Conservation (phyloP, 148 eudicot species). For the Chenopodium album region DNA sequence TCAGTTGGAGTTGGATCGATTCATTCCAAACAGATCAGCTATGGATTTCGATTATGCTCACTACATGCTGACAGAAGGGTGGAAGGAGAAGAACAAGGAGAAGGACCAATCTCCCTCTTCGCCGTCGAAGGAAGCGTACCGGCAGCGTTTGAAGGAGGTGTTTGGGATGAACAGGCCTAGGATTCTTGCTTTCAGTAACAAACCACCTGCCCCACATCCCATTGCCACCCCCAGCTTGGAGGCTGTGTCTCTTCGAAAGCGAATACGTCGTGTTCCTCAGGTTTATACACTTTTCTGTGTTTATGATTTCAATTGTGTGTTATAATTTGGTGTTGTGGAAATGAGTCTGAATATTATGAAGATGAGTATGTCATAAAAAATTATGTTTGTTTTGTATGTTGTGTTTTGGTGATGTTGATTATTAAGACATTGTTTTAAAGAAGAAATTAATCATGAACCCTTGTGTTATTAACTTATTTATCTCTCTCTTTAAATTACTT, state of each 20-base stretch:
- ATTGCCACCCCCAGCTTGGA: neutral
- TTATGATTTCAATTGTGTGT: no score
- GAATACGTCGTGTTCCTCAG: neutral
- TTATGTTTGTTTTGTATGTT: no score
- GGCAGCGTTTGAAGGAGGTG: slow-evolving; percentile 58
- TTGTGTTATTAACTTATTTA: no score
- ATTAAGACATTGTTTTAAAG: no score
- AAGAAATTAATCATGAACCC: no score
- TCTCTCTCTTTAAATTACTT: no score
- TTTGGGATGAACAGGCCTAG: slow-evolving; percentile 73
- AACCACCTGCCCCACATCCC: slow-evolving; percentile 50
- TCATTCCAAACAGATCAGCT: slow-evolving; percentile 72
- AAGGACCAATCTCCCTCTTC: slow-evolving; percentile 46
- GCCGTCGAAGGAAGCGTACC: slow-evolving; percentile 73
- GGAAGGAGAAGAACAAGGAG: slow-evolving; percentile 55
- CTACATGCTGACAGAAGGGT: slow-evolving; percentile 72
- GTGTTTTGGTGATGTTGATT: no score
- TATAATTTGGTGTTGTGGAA: no score
- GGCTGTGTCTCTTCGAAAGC: neutral
- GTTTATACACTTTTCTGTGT: neutral
- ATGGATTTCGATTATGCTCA: slow-evolving; percentile 81
- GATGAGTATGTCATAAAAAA: no score
- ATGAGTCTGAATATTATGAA: no score
- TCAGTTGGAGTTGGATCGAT: slow-evolving; percentile 52
- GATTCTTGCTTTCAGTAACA: slow-evolving; percentile 75